Evolutionary conservation across 371 early-diverging fungal species (phyloP).

Genomic region (Umbelopsis sp.): DNA sequence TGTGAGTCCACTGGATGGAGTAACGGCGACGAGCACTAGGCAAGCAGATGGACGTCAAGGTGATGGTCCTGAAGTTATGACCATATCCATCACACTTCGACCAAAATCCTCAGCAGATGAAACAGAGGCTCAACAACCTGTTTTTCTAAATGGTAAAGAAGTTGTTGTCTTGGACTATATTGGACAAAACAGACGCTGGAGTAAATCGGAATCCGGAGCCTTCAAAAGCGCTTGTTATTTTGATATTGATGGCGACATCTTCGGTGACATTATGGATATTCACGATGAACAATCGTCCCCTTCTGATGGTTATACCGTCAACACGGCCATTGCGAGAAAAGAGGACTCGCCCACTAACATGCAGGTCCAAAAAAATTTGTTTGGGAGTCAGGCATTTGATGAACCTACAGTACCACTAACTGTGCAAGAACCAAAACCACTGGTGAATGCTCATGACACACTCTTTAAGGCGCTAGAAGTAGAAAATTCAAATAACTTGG

Average conservation of each 20-base stretch:
- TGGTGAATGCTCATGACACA: background rate
- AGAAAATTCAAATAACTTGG: background rate
- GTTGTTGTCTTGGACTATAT: conserved; percentile 1
- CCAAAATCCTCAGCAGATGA: background rate
- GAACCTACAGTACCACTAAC: background rate
- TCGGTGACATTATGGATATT: conserved; percentile 41
- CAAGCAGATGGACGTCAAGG: no score
- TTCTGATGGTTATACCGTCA: background rate
- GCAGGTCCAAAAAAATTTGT: background rate
- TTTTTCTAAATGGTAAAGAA: background rate
- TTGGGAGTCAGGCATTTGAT: background rate
- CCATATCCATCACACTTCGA: background rate
- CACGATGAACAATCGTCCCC: conserved; percentile 11
- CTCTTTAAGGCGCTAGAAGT: background rate
- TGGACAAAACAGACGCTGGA: conserved; percentile 7
- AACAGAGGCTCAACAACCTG: background rate
- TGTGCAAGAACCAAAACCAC: conserved; percentile 6
- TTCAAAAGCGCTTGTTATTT: background rate
- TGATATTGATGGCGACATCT: conserved; percentile 30
- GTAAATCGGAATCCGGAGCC: background rate
- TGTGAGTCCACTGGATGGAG: background rate
- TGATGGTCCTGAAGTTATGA: background rate
- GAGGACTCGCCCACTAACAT: background rate
- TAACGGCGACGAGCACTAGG: background rate
- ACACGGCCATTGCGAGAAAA: background rate